Evolutionary conservation across 768 basidiomycete species (phyloP), one percentile per base, ranked within the genome.

Genomic region (Coprinopsis strossmayeri): DNA sequence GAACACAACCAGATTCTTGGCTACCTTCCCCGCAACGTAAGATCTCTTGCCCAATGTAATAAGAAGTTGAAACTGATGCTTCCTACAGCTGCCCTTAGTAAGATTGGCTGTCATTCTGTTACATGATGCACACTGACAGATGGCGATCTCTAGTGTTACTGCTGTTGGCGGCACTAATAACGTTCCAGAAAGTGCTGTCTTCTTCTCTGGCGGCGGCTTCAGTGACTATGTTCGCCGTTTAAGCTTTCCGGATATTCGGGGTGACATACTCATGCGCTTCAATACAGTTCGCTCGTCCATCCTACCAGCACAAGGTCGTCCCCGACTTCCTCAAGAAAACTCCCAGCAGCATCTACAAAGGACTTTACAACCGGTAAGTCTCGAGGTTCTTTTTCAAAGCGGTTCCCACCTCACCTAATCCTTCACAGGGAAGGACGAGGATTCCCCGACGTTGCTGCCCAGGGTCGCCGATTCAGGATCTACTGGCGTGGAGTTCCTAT

Each of bases 171-270:
- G 78, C 7, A 87, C 86, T 1, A 62, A 61, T 20, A 52, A 64
- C 34, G 64, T 84, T 43, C 84, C 82, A 0, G 86, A 89, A 60
- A 69, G 69, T 12, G 79, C 78, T 0, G 76, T 73, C 1, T 67
- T 64, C 53, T 82, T 86, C 67, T 85, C 82, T 11, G 82, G 84
- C 1, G 86, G 86, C 28, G 85, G 86, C 2, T 89, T 87, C 66
- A 85, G 83, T 59, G 70, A 83, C 53, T 77, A 78, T 45, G 82
- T 84, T 11, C 53, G 74, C 69, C 21, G 21, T 26, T 30, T 21
- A 25, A 38, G 15, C 21, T 40, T 40, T 28, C 35, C 43, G n/a
- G 17, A 23, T 35, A n/a, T n/a, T n/a, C n/a, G n/a, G n/a, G n/a
- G n/a, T n/a, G n/a, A n/a, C n/a, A n/a, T n/a, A n/a, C n/a, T n/a